Evolutionary conservation across 2,329 filamentous ascomycete species (phyloP).

Genomic region (Colletotrichum cordylinicola): DNA sequence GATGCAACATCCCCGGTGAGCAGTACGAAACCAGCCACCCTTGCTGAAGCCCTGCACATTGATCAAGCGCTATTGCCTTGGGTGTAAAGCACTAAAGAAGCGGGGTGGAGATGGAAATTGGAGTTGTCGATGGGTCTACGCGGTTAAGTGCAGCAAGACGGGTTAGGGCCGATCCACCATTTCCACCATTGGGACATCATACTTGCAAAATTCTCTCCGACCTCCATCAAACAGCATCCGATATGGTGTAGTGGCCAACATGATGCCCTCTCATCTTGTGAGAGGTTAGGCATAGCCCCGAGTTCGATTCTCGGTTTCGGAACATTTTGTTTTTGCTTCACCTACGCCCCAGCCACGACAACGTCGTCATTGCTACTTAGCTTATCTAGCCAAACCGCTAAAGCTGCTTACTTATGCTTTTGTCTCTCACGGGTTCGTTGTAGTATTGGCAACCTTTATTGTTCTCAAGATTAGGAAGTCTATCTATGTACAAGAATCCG

Average conservation of each 20-base stretch:
- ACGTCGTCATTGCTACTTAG: background rate
- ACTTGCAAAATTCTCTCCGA: background rate
- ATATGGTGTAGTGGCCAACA: slow-evolving; percentile 3
- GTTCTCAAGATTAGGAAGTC: background rate
- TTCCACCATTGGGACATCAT: background rate
- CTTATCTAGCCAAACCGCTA: background rate
- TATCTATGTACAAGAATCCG: background rate
- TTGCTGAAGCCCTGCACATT: background rate
- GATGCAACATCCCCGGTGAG: background rate
- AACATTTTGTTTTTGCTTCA: background rate
- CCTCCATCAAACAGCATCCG: background rate
- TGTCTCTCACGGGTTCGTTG: background rate
- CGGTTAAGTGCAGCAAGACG: background rate
- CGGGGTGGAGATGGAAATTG: background rate
- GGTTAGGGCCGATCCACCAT: background rate
- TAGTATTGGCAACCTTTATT: background rate
- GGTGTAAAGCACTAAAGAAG: background rate
- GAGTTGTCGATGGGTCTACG: background rate
- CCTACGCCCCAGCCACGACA: background rate
- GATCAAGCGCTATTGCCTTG: background rate
- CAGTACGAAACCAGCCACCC: background rate
- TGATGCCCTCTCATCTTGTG: background rate
- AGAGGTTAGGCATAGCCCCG: background rate
- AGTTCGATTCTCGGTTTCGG: background rate
- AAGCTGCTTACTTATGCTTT: background rate